These are phyloP conservation scores for Catharanthus roseus DNA, from an alignment of 257 asterid species.

Conservation along the genomic window DNA sequence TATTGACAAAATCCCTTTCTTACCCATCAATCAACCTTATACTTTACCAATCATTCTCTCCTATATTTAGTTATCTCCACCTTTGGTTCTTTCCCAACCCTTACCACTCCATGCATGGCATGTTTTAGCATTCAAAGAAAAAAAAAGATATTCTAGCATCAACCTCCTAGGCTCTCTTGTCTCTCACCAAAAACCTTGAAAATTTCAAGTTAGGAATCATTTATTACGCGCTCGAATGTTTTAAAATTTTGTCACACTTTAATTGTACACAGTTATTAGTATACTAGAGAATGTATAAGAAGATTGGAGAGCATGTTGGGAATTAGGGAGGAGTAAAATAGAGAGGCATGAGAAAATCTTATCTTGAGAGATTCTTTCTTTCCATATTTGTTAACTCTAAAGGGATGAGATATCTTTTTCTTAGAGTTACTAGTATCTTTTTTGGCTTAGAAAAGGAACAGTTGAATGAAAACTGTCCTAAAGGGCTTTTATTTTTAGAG, in stretches of 20 bases:
- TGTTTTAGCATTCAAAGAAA: neutral
- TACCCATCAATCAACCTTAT: conserved; percentile 3
- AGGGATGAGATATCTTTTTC: neutral
- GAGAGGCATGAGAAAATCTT: neutral
- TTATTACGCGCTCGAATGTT: neutral
- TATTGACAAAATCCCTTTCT: conserved; percentile 21
- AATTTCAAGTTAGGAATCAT: neutral
- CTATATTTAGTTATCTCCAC: conserved; percentile 10
- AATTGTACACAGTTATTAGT: too few relatives aligned
- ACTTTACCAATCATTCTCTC: conserved; percentile 10
- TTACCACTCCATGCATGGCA: conserved; percentile 3
- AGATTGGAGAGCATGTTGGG: too few relatives aligned
- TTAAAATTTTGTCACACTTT: neutral
- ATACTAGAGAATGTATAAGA: too few relatives aligned
- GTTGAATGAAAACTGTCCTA: conserved; percentile 1
- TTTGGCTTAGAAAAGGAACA: neutral
- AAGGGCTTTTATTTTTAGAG: neutral
- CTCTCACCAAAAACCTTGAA: neutral
- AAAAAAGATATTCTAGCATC: neutral
- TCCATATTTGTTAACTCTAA: neutral
- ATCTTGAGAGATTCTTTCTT: neutral
- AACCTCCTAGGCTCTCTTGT: neutral
- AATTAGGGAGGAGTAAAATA: neutral
- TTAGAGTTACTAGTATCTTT: neutral
- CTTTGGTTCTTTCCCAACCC: conserved; percentile 4